Base-by-base conservation (phyloP, 1,139 yeast species). In the Magnusiomyces clavatus region DNA sequence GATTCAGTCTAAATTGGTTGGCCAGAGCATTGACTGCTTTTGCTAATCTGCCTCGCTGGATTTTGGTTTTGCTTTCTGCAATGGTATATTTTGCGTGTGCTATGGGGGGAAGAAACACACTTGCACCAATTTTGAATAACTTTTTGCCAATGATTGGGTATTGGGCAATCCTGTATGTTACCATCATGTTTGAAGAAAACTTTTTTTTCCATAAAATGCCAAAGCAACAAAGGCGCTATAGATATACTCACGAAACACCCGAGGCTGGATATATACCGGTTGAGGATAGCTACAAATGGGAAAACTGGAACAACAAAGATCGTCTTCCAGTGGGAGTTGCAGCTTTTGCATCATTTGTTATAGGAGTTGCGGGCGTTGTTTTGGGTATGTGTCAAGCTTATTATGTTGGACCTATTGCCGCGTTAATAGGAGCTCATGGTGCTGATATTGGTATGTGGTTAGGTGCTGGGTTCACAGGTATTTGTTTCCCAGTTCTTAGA, bases 111-210 rank as follows among this genome's bases (percentile, higher is more conserved):
- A 77, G 87, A 61, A 73, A 85, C 66, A 80, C 82, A 60, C 85
- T 89, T 64, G 76, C 89, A 46, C 75, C 81, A 3, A 87, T 88
- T 56, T 72, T 89, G 63, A 81, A 89, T n/a, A 89, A 88, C 63
- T 89, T 89, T 71, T 73, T 89, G 60, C 96, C 97, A 10, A 88
- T 89, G 96, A 80, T 89, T 56, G 96, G 96, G 0, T 89, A 89
- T 69, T 89, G 97, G 97, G 78, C 86, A 51, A 81, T 92, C 51
- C 86, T 89, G 72, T 89, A 88, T 67, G 80, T 85, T 61, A 78
- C 80, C 31, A 69, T 88, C 50, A 68, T 88, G 46, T 57, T 86
- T 2, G 90, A 86, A 61, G 97, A 89, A 64, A 86, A 86, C 61
- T 53, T 77, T 6, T 76, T 88, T 19, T 88, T 88, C 69, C 77